Conservation (phyloP, 345 rosid species). For the Lumnitzera racemosa region DNA sequence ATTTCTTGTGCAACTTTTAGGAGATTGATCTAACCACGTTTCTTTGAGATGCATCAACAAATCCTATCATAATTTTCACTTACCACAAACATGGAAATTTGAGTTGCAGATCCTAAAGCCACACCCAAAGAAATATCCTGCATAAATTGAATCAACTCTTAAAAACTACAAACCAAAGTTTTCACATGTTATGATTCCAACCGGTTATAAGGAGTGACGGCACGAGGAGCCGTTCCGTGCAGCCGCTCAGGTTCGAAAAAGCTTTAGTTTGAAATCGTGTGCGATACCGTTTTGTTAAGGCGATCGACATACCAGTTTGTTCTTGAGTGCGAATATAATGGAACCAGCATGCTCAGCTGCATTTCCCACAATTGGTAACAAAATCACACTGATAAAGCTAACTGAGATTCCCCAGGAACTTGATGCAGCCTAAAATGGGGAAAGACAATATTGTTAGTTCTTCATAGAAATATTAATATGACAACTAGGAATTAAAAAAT, state of each 20-base stretch:
- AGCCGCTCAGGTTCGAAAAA: too few species aligned
- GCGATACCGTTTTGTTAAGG: neutral
- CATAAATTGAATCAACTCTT: neutral
- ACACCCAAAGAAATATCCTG: conserved; percentile 91
- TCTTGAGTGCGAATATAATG: conserved; percentile 74
- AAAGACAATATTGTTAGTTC: neutral
- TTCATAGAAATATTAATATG: too few species aligned
- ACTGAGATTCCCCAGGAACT: conserved; percentile 86
- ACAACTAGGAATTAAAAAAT: neutral
- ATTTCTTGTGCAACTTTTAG: too few species aligned
- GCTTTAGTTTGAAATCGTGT: neutral
- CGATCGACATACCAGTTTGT: conserved; percentile 55
- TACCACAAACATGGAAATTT: conserved; percentile 94
- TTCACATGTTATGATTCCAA: too few species aligned
- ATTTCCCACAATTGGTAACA: conserved; percentile 89
- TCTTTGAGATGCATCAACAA: too few species aligned
- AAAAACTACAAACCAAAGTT: too few species aligned
- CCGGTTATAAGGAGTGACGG: too few species aligned
- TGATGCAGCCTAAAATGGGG: conserved; percentile 54
- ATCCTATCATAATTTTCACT: conserved; percentile 4
- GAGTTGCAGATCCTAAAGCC: conserved; percentile 88
- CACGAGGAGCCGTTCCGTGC: too few species aligned
- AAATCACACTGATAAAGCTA: conserved; percentile 74
- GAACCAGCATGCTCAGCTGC: conserved; percentile 99
- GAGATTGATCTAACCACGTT: too few species aligned